Base-by-base conservation (phyloP, 768 basidiomycete genomes). In the Termitomyces sp. region DNA sequence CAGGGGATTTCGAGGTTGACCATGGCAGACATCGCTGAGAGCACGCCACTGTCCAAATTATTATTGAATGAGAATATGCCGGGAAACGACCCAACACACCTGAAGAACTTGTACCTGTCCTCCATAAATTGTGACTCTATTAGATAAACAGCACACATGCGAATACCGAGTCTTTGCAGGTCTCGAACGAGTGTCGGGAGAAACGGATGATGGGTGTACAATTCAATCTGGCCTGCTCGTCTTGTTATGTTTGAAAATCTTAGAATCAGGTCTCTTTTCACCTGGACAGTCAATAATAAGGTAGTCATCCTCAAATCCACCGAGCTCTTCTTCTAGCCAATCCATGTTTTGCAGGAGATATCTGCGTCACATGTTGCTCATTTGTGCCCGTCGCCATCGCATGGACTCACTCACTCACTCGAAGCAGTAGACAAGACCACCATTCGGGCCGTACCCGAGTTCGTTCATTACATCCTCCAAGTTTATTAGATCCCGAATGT, bases 51-150 rank as follows among this genome's bases (percentile, higher is more conserved):
- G 63, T 47, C 36, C 53, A 56, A 47, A 32, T 16, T 32, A 55
- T 34, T 18, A 26, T 7, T n/a, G 42, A 37, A 47, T 26, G 44
- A 20, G 22, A 24, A 20, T 9, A 42, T 22, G 24, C 20, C 26
- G 52, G 14, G 31, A 53, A 57, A 44, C 57, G 26, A 24, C 31
- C 52, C 32, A 46, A 43, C 63, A 34, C 49, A 87, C 91, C 90
- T 90, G 73, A 99, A 99, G 74, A 97, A 99, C 67, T 99, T 99
- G 71, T 94, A 91, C 62, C 90, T 88, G 71, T 99, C 97, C 73
- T 99, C 97, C 94, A 98, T 98, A 74, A 99, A 99, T 65, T 99
- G 97, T 0, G 92, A 94, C 68, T 99, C 97, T 61, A 99, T 86
- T 42, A 99, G 83, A 69, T 98, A 99, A 31, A 85, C 86, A 4